Evolutionary conservation across 1,139 yeast species (phyloP), one percentile per base, ranked within the genome.

Genomic region (Scheffersomyces parashehatae): DNA sequence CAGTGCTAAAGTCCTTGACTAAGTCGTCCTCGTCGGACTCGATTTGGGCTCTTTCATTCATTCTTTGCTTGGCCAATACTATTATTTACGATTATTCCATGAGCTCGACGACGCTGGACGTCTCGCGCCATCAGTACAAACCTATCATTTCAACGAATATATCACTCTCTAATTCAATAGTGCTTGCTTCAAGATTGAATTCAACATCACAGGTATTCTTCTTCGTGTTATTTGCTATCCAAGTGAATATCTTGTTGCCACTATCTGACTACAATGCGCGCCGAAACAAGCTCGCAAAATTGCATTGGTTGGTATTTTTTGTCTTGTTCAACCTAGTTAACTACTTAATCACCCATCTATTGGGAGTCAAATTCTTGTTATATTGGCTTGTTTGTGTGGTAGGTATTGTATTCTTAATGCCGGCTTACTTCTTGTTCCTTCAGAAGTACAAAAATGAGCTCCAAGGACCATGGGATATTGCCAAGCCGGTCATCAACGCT

Each of bases 401-500:
- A 1, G 60, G 72, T 41, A 77, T 85, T 3, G 62, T 75, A 7
- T 63, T 84, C n/a, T 67, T 80, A 3, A 75, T 88, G 37, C 96
- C 96, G 1, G 75, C 77, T 36, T 85, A 88, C 67, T 83, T 88
- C 53, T 64, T 88, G 42, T 76, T 77, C 35, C 66, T 89, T 34
- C 97, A 89, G 58, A 79, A 82, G 63, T 88, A 88, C 59, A 89
- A 89, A 62, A 88, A 88, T 60, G 96, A 88, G 60, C 70, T 89
- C 44, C 91, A 86, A 63, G 97, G 97, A 0, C 97, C 97, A 0
- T 89, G 97, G 97, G 97, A 89, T 62, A 83, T 87, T 1, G 96
- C 96, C 10, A 81, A 78, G 55, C 96, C 96, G 0, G 62, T 70
- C 11, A 60, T 74, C 28, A 58, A 31, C 20, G 20, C 35, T 28